Conservation (phyloP, 805 yeast genomes). For the Zygotorulaspora sp. region DNA sequence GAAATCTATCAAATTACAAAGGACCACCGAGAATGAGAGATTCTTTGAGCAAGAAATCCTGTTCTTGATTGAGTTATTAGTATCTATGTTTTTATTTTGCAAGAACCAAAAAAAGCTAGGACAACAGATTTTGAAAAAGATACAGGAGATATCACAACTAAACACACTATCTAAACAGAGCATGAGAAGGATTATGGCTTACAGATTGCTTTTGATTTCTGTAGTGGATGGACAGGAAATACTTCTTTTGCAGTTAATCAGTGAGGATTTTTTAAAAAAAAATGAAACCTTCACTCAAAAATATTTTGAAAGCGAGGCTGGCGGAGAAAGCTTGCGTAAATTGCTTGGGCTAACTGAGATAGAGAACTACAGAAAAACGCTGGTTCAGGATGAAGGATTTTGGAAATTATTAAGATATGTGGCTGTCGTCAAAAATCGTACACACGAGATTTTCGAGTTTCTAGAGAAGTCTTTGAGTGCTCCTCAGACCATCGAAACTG, state of each 20-base stretch:
- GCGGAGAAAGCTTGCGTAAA: conserved; percentile 44
- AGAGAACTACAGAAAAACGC: conserved; percentile 27
- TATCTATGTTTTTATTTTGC: conserved; percentile 29
- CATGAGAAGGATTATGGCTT: conserved; percentile 34
- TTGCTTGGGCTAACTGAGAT: conserved; percentile 34
- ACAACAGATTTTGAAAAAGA: conserved; percentile 20
- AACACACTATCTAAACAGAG: conserved; percentile 26
- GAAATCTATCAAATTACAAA: conserved; percentile 35
- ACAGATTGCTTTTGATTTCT: conserved; percentile 37
- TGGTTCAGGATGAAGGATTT: conserved; percentile 48
- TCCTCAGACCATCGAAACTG: conserved; percentile 37
- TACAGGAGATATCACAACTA: conserved; percentile 16
- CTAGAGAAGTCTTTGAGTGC: conserved; percentile 40
- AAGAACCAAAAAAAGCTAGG: conserved; percentile 34
- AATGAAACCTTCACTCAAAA: conserved; percentile 34
- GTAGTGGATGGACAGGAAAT: conserved; percentile 23
- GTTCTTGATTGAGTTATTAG: conserved; percentile 44
- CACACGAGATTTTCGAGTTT: conserved; percentile 45
- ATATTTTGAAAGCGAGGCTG: conserved; percentile 40
- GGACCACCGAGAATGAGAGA: conserved; percentile 32
- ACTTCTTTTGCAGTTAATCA: conserved; percentile 22
- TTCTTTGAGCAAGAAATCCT: conserved; percentile 45
- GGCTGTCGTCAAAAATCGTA: conserved; percentile 43
- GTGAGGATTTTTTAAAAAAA: conserved; percentile 30
- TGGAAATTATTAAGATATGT: conserved; percentile 52